These are phyloP conservation scores for Moelleriella libera DNA, from an alignment of 2,329 filamentous ascomycete genomes.

Conservation along the genomic window DNA sequence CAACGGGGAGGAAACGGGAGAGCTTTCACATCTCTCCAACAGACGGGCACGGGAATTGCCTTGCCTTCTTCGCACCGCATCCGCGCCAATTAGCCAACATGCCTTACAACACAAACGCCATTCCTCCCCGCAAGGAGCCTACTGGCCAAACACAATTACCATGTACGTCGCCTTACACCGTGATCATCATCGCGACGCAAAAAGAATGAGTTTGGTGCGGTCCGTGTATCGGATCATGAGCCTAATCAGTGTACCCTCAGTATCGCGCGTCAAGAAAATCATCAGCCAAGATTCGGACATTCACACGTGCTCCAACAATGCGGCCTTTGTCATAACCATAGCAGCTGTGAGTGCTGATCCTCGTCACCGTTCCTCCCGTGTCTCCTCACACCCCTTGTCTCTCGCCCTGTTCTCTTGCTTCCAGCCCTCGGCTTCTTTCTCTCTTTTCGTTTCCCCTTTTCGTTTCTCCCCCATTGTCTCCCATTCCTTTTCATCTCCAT, in stretches of 20 bases:
- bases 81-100: conserved; percentile 28
- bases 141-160: conserved; percentile 78
- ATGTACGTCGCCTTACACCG: conserved; percentile 36
- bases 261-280: conserved; percentile 92
- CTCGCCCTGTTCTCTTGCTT: not conserved
- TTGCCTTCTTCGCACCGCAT: not conserved
- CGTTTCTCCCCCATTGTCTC: not conserved
- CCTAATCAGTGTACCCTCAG: conserved; percentile 27
- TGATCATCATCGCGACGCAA: not conserved
- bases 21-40: not conserved
- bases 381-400: too few species aligned
- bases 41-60: not conserved
- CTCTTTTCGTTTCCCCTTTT: not conserved
- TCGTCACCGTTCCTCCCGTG: too few species aligned
- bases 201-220: too few species aligned
- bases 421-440: conserved; percentile 9
- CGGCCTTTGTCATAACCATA: conserved; percentile 83
- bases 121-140: conserved; percentile 65
- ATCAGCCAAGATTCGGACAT: conserved; percentile 81
- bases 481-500: too few species aligned
- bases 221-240: not conserved
- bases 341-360: conserved; percentile 46
- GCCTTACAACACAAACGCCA: conserved; percentile 83
- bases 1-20: too few species aligned
- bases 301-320: conserved; percentile 76